A percentile compares a stretch with the other conserved stretches of the same genome.
Conservation (phyloP, 805 yeast genomes). For the Saccharomycopsis babjevae region DNA sequence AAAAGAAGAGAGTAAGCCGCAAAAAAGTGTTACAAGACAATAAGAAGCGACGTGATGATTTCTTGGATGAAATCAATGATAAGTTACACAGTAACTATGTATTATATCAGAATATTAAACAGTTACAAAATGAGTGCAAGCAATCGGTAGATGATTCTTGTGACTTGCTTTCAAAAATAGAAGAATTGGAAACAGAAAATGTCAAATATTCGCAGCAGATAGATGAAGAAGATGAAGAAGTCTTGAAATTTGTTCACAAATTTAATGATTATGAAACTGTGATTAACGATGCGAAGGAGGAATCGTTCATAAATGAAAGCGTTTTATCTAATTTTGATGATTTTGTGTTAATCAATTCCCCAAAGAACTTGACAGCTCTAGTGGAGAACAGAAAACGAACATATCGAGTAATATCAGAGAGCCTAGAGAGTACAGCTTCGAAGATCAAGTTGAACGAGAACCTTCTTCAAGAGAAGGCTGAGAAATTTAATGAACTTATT, state of each 20-base stretch:
- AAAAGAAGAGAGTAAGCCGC: neutral
- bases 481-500: neutral
- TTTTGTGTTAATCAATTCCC: constrained; percentile 14
- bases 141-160: neutral
- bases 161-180: constrained; percentile 10
- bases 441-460: constrained; percentile 1
- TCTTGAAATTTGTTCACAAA: constrained; percentile 5
- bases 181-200: constrained; percentile 13
- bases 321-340: constrained; percentile 13
- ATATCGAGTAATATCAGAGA: neutral
- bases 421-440: neutral
- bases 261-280: constrained; percentile 9
- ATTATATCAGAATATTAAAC: neutral
- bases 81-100: neutral
- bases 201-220: neutral
- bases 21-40: constrained; percentile 10
- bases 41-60: constrained; percentile 10
- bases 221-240: constrained; percentile 3
- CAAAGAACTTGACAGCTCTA: constrained; percentile 6
- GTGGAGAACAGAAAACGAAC: constrained; percentile 7
- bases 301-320: constrained; percentile 7
- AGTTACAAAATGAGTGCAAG: constrained; percentile 1
- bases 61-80: constrained; percentile 4
- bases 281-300: constrained; percentile 9
- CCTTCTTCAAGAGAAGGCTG: neutral